A percentile compares a stretch with the other conserved stretches of the same genome.
Evolutionary conservation across 768 basidiomycete genomes (phyloP).

Genomic region (Stropharia rugosoannulata): DNA sequence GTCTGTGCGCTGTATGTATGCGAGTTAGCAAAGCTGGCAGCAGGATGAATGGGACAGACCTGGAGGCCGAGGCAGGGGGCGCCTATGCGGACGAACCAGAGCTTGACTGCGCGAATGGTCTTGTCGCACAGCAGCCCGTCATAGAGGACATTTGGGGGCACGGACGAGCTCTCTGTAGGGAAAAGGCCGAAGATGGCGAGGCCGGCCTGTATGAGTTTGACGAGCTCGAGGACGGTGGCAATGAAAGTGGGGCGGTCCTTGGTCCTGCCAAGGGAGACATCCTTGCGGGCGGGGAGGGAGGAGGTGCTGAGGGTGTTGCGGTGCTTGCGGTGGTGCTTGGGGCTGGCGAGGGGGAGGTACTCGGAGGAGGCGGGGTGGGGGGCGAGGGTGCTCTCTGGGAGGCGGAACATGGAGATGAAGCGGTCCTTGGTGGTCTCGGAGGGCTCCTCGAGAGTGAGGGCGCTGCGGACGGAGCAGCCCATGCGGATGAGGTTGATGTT

Average conservation of each 20-base stretch:
- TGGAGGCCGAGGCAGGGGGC: constrained; percentile 61
- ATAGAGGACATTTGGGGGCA: constrained; percentile 21
- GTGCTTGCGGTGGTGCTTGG: constrained; percentile 13
- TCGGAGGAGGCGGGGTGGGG: constrained; percentile 23
- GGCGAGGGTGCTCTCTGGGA: constrained; percentile 40
- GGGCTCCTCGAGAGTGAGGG: constrained; percentile 76
- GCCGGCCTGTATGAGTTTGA: constrained; percentile 71
- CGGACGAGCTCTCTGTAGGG: constrained; percentile 14
- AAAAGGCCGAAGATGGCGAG: constrained; percentile 73
- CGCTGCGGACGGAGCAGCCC: constrained; percentile 77
- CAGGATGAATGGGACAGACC: constrained; percentile 31
- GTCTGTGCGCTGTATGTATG: constrained; percentile 55
- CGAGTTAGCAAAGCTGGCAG: neutral
- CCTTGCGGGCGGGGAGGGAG: constrained; percentile 15
- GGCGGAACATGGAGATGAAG: constrained; percentile 69
- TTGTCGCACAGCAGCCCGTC: constrained; percentile 80
- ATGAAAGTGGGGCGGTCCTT: constrained; percentile 50
- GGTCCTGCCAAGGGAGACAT: constrained; percentile 19
- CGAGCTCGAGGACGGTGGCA: constrained; percentile 70
- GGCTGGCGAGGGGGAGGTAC: constrained; percentile 12
- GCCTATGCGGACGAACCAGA: constrained; percentile 69
- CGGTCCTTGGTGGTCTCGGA: constrained; percentile 82
- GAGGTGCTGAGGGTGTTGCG: constrained; percentile 12
- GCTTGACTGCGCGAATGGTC: constrained; percentile 68
- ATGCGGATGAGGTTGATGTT: constrained; percentile 85